These are phyloP conservation scores for Yamadazyma songkhlaensis DNA, from an alignment of 1,139 yeast species.

Conservation along the genomic window DNA sequence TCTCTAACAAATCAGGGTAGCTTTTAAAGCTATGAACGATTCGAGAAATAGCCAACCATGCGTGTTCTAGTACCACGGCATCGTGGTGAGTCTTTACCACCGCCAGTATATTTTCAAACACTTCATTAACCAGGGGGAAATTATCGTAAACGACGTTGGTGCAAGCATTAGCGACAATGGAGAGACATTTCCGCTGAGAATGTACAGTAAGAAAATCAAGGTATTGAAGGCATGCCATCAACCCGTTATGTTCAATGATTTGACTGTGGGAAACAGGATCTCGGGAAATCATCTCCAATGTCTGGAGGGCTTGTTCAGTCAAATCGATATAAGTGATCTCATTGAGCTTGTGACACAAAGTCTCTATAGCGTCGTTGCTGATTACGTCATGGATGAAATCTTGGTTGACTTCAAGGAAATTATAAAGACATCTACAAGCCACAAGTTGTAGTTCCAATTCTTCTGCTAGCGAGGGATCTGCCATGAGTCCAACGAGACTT, in stretches of 20 bases:
- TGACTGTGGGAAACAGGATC: conserved; percentile 48
- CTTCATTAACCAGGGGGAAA: conserved; percentile 49
- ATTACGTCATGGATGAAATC: conserved; percentile 67
- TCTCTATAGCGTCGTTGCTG: conserved; percentile 63
- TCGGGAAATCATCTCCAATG: conserved; percentile 66
- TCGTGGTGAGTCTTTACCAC: conserved; percentile 63
- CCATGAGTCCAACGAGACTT: conserved; percentile 57
- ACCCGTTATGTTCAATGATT: conserved; percentile 57
- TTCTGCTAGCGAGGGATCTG: conserved; percentile 55
- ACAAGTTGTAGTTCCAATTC: conserved; percentile 78
- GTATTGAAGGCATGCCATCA: conserved; percentile 67
- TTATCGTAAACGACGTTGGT: conserved; percentile 43
- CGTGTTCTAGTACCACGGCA: conserved; percentile 60
- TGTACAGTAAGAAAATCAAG: conserved; percentile 88
- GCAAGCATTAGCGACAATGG: conserved; percentile 77
- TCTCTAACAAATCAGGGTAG: conserved; percentile 44
- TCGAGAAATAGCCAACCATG: conserved; percentile 66
- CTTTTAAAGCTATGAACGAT: conserved; percentile 53
- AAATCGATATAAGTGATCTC: conserved; percentile 85
- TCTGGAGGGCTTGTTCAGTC: conserved; percentile 87
- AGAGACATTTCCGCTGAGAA: conserved; percentile 81
- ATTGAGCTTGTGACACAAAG: conserved; percentile 61
- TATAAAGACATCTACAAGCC: conserved; percentile 83
- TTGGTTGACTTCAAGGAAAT: conserved; percentile 73
- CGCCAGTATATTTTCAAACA: conserved; percentile 60